phyloP scores from a whole-genome alignment of 139 green algal species.

The Chlamydomonas urium region DNA sequence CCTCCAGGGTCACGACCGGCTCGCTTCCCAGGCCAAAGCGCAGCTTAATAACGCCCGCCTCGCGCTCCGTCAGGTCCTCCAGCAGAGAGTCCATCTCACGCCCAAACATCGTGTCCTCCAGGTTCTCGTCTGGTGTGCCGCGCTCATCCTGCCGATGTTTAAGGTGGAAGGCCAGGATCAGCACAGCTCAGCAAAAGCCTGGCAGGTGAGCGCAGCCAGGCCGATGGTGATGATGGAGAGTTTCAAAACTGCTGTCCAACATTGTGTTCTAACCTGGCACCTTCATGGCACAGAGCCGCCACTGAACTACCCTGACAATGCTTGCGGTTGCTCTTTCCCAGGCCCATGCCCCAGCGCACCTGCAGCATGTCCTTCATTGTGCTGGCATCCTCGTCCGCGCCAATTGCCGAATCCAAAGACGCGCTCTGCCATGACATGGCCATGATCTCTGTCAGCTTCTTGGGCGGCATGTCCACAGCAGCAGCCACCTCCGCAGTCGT shows the following conservation, averaged over 20 bases:
- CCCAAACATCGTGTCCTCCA: slow-evolving; percentile 18
- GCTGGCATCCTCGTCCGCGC: not conserved
- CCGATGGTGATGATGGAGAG: no score
- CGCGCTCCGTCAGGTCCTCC: slow-evolving; percentile 64
- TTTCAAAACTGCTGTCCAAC: no score
- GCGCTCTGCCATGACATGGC: not conserved
- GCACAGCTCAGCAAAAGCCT: no score
- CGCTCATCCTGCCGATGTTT: not conserved
- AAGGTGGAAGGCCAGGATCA: no score
- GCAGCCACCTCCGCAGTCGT: slow-evolving; percentile 48
- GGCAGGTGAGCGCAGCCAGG: no score
- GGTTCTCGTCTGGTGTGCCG: slow-evolving; percentile 12
- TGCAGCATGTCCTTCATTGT: slow-evolving; percentile 12
- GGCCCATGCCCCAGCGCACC: no score
- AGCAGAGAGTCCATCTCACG: slow-evolving; percentile 74
- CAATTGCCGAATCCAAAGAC: not conserved
- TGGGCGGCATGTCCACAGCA: slow-evolving; percentile 39
- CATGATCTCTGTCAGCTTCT: not conserved
- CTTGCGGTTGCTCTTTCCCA: no score
- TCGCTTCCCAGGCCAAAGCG: slow-evolving; percentile 85
- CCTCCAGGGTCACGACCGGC: slow-evolving; percentile 79
- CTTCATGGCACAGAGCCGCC: no score
- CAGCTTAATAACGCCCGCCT: slow-evolving; percentile 80
- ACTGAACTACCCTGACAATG: no score
- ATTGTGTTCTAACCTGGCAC: no score